Conservation (phyloP, 257 asterid genomes). For the Solanum stenotomum region DNA sequence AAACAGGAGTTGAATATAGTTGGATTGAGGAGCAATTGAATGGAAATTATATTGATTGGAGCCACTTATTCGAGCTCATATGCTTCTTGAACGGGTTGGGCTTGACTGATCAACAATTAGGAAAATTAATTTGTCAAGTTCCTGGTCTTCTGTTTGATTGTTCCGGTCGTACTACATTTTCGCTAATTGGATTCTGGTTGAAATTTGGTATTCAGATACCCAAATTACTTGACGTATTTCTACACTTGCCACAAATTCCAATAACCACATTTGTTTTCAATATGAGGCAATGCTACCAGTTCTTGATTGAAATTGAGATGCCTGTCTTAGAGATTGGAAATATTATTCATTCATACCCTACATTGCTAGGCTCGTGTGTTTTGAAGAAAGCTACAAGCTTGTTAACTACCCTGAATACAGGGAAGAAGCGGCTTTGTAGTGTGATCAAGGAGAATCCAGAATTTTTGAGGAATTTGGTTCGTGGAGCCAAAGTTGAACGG, state of each 20-base stretch:
- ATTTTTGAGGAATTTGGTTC: slow-evolving; percentile 38
- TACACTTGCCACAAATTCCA: slow-evolving; percentile 37
- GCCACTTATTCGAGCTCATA: slow-evolving; percentile 28
- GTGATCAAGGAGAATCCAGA: slow-evolving; percentile 45
- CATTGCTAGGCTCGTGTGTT: slow-evolving; percentile 47
- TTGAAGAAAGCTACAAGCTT: slow-evolving; percentile 36
- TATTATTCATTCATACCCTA: slow-evolving; percentile 25
- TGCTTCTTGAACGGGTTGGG: slow-evolving; percentile 30
- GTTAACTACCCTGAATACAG: slow-evolving; percentile 16
- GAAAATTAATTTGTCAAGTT: slow-evolving; percentile 17
- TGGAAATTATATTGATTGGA: slow-evolving; percentile 41
- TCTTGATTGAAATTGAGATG: slow-evolving; percentile 52
- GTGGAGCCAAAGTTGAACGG: slow-evolving; percentile 28
- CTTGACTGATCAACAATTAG: slow-evolving; percentile 30
- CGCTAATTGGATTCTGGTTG: slow-evolving; percentile 34
- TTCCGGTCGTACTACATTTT: slow-evolving; percentile 41
- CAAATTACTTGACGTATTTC: slow-evolving; percentile 24
- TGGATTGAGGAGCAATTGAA: slow-evolving; percentile 39
- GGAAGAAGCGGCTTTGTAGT: slow-evolving; percentile 38
- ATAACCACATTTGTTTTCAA: slow-evolving; percentile 26
- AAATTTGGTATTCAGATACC: slow-evolving; percentile 29
- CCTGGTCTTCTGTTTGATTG: slow-evolving; percentile 43
- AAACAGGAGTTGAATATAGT: slow-evolving; percentile 23
- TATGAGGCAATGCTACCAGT: slow-evolving; percentile 30
- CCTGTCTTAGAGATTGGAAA: slow-evolving; percentile 26